Conservation (phyloP, 2,329 filamentous ascomycete genomes). For the Colletotrichum somersetense region DNA sequence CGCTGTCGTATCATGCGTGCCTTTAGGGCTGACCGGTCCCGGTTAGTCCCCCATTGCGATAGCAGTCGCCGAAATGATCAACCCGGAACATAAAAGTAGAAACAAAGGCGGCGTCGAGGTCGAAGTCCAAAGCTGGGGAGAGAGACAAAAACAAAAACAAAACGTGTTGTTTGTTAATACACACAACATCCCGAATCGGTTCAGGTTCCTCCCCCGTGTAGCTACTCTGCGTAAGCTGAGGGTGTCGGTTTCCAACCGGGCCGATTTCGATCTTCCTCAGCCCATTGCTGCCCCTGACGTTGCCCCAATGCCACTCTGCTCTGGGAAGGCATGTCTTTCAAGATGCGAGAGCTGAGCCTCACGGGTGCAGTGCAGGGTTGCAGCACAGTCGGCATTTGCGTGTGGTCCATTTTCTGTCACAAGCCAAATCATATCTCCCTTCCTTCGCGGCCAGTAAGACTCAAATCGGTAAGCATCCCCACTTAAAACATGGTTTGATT, state of each 20-base stretch:
- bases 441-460: not conserved
- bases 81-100: too few species aligned
- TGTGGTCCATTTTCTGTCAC: not conserved
- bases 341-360: not conserved
- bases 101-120: too few species aligned
- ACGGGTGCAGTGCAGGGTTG: not conserved
- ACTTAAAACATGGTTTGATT: not conserved
- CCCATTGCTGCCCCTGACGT: not conserved
- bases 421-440: not conserved
- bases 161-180: too few species aligned
- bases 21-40: not conserved
- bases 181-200: too few species aligned
- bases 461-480: not conserved
- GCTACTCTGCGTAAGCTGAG: too few species aligned
- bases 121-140: too few species aligned
- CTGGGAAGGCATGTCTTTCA: not conserved
- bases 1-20: not conserved
- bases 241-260: not conserved
- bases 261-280: not conserved
- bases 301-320: not conserved
- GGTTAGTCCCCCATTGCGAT: not conserved
- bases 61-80: too few species aligned
- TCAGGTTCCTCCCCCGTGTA: too few species aligned
- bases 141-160: too few species aligned
- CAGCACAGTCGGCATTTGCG: not conserved